A percentile compares a stretch with the other conserved stretches of the same genome.
Conservation (phyloP, 192 early-diverging fungal species). For the Umbelopsis sp. region DNA sequence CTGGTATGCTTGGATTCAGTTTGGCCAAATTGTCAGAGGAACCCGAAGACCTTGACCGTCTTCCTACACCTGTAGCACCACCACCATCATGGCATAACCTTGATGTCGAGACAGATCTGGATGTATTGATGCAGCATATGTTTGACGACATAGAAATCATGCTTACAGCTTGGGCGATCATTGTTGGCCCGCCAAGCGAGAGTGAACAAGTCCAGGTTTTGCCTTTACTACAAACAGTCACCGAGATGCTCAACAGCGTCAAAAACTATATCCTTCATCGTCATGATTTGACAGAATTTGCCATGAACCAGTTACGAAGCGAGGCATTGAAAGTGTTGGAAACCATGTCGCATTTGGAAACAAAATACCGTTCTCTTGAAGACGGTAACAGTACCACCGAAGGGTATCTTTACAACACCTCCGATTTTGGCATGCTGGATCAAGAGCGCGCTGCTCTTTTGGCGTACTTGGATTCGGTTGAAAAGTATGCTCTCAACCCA, state of each 20-base stretch:
- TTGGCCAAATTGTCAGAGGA: slow-evolving; percentile 35
- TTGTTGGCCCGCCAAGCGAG: slow-evolving; percentile 42
- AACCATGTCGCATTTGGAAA: slow-evolving; percentile 52
- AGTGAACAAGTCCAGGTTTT: slow-evolving; percentile 42
- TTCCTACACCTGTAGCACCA: slow-evolving; percentile 45
- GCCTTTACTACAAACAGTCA: slow-evolving; percentile 48
- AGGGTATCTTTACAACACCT: slow-evolving; percentile 51
- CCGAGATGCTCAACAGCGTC: slow-evolving; percentile 52
- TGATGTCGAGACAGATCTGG: slow-evolving; percentile 48
- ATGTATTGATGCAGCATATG: slow-evolving; percentile 43
- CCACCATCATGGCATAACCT: slow-evolving; percentile 42
- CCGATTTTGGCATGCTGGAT: slow-evolving; percentile 45
- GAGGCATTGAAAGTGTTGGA: slow-evolving; percentile 48
- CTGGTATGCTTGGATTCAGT: slow-evolving; percentile 35
- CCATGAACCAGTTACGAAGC: slow-evolving; percentile 43
- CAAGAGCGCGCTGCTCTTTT: slow-evolving; percentile 46
- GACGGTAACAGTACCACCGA: slow-evolving; percentile 38
- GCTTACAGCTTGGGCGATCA: slow-evolving; percentile 52
- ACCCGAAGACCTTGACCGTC: slow-evolving; percentile 40
- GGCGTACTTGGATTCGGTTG: slow-evolving; percentile 47
- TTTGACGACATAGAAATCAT: slow-evolving; percentile 54
- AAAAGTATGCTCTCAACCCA: slow-evolving; percentile 48
- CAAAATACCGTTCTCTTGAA: slow-evolving; percentile 38
- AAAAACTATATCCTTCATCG: slow-evolving; percentile 55
- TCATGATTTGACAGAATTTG: slow-evolving; percentile 39